These are phyloP conservation scores for Opeltia flavorubescens DNA, from an alignment of 495 filamentous ascomycete genomes.

Conservation along the genomic window DNA sequence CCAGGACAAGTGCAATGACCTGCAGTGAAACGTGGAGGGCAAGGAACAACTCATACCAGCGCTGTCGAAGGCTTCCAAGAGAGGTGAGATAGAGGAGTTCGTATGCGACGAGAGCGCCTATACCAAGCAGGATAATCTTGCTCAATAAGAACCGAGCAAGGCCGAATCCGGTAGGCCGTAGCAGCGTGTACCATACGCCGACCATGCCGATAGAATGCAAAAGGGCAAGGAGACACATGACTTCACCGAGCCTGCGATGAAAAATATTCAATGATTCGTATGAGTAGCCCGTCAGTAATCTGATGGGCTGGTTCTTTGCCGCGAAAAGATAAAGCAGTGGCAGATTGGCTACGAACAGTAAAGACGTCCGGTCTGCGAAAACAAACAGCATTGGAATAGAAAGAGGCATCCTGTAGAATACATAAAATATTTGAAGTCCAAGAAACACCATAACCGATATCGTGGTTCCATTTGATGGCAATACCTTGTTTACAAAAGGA, in stretches of 20 bases:
- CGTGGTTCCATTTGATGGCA: not conserved
- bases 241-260: conserved; percentile 34
- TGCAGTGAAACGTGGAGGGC: conserved; percentile 41
- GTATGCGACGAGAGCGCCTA: conserved; percentile 35
- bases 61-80: conserved; percentile 31
- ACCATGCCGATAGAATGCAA: conserved; percentile 28
- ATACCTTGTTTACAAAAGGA: conserved; percentile 34
- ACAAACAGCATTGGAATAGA: conserved; percentile 15
- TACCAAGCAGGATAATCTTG: conserved; percentile 28
- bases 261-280: conserved; percentile 53
- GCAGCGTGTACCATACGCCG: conserved; percentile 28
- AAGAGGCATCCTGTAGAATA: conserved; percentile 33
- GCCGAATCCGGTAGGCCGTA: conserved; percentile 23
- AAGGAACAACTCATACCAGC: conserved; percentile 46
- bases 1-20: conserved; percentile 31
- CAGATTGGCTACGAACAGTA: conserved; percentile 42
- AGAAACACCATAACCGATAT: conserved; percentile 34
- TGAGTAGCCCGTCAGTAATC: conserved; percentile 42
- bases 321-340: conserved; percentile 46
- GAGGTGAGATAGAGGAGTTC: conserved; percentile 37
- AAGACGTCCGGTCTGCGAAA: conserved; percentile 37
- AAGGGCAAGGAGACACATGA: conserved; percentile 14
- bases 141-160: conserved; percentile 19
- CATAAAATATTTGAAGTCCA: conserved; percentile 40
- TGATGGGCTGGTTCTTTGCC: conserved; percentile 49